phyloP scores from a whole-genome alignment of 176 grass and related monocot genomes.

The Dendrocalamus sinicus region DNA sequence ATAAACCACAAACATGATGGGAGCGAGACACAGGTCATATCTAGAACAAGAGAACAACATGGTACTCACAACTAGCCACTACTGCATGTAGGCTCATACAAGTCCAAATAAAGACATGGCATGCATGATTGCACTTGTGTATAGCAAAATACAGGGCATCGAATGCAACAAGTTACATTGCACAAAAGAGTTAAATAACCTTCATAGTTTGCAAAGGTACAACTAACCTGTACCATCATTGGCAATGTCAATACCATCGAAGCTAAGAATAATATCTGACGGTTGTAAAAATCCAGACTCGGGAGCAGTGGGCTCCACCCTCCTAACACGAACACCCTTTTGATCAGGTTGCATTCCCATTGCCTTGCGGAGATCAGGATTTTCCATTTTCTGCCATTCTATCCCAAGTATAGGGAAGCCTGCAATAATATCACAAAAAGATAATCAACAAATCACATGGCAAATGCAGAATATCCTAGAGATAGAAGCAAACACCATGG shows the following conservation, averaged over 20 bases:
- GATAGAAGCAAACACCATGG: neutral
- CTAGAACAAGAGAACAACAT: conserved; percentile 1
- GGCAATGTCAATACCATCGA: conserved; percentile 71
- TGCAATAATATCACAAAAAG: conserved; percentile 38
- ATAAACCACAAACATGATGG: neutral
- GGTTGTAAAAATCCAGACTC: conserved; percentile 77
- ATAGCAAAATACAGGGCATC: conserved; percentile 13
- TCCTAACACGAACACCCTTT: conserved; percentile 93
- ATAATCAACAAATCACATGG: conserved; percentile 8
- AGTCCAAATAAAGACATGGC: neutral
- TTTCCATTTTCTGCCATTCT: conserved; percentile 99
- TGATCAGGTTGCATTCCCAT: conserved; percentile 93
- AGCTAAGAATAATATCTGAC: conserved; percentile 95
- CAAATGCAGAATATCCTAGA: conserved; percentile 20
- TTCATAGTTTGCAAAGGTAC: conserved; percentile 43
- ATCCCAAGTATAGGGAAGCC: conserved; percentile 93
- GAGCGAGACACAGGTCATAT: neutral
- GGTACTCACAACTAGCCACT: neutral
- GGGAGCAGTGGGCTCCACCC: conserved; percentile 89
- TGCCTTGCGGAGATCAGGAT: conserved; percentile 92
- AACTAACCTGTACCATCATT: conserved; percentile 86
- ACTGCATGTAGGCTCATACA: neutral
- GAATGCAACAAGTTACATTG: neutral
- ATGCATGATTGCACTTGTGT: neutral
- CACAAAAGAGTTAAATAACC: neutral